Conservation (phyloP, 129 eudicot genomes). For the Tagetes patula region DNA sequence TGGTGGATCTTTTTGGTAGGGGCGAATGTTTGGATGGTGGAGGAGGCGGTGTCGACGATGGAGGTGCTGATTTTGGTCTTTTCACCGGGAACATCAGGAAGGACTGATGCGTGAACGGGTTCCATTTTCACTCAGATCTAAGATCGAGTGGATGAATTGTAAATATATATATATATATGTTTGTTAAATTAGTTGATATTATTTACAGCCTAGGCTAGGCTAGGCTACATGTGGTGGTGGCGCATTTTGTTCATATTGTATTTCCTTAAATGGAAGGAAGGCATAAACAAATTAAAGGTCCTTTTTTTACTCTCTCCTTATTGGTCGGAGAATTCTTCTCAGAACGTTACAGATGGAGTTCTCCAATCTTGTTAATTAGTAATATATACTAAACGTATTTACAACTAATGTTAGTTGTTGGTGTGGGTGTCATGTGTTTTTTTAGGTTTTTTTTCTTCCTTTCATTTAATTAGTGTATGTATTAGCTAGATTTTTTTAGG, state of each 20-base stretch:
- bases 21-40: constrained; percentile 75
- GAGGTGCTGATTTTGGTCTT: constrained; percentile 58
- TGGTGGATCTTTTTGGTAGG: constrained; percentile 85
- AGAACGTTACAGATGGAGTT: not conserved
- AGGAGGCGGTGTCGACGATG: constrained; percentile 69
- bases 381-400: no score
- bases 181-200: no score
- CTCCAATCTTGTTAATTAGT: not conserved
- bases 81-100: constrained; percentile 77
- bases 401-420: no score
- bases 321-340: not conserved
- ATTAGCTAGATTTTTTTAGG: no score
- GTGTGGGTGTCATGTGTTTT: no score
- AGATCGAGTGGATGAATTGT: not conserved
- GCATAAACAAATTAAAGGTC: not conserved
- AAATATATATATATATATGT: no score
- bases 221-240: no score
- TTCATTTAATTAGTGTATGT: no score
- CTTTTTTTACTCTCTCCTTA: not conserved
- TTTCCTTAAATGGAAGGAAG: constrained; percentile 1
- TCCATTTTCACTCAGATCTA: constrained; percentile 35
- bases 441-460: no score
- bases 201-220: no score
- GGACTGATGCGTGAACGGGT: constrained; percentile 40
- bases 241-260: no score